Conservation (phyloP, 768 basidiomycete species). For the Podaxis sp. region DNA sequence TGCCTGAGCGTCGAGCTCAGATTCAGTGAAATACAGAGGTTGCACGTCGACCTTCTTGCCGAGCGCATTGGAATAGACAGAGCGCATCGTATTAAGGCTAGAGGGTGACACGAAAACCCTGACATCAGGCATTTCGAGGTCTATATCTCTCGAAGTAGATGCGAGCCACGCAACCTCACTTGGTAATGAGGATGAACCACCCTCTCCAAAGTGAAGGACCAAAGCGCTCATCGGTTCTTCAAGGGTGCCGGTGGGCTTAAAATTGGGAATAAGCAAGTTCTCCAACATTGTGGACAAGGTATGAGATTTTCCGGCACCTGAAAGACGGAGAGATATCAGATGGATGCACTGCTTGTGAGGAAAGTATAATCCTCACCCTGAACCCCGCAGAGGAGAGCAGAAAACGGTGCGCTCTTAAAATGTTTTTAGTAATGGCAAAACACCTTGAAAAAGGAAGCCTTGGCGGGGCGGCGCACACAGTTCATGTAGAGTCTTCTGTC, state of each 20-base stretch:
- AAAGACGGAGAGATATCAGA: background rate
- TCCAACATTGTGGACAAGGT: conserved; percentile 68
- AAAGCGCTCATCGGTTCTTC: conserved; percentile 58
- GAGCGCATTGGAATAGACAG: conserved; percentile 47
- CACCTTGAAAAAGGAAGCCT: background rate
- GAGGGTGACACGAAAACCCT: conserved; percentile 60
- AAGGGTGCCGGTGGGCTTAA: conserved; percentile 46
- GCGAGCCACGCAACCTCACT: conserved; percentile 68
- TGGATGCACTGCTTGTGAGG: background rate
- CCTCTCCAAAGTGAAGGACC: conserved; percentile 70
- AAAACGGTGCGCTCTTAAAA: conserved; percentile 69
- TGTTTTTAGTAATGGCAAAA: background rate
- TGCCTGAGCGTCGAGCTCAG: conserved; percentile 66
- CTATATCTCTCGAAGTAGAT: conserved; percentile 25
- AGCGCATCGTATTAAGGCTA: conserved; percentile 56
- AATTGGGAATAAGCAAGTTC: conserved; percentile 61
- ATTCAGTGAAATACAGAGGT: conserved; percentile 52
- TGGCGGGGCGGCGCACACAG: conserved; percentile 38
- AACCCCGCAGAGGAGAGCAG: conserved; percentile 70
- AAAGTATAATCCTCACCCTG: conserved; percentile 38
- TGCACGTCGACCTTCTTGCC: conserved; percentile 48
- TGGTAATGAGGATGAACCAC: conserved; percentile 55
- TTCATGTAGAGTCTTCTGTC: conserved; percentile 66
- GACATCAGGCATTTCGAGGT: conserved; percentile 32
- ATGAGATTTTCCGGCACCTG: conserved; percentile 73